Conservation (phyloP, 2,329 filamentous ascomycete species). For the Remersonia thermophila region DNA sequence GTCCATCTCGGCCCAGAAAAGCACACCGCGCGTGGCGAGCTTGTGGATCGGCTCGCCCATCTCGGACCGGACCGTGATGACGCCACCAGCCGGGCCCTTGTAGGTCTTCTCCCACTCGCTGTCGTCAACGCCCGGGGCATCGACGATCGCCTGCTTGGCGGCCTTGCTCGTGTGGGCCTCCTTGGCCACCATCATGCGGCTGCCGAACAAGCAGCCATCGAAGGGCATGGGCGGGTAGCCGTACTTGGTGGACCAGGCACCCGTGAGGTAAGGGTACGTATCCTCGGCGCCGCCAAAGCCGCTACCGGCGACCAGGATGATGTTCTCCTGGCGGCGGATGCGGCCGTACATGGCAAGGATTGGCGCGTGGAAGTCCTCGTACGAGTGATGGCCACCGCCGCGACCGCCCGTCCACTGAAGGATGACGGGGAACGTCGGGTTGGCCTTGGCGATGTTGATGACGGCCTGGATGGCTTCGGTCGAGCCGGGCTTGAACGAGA, state of each 20-base stretch:
- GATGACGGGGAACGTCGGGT: slow-evolving; percentile 83
- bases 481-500: slow-evolving; percentile 87
- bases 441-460: slow-evolving; percentile 88
- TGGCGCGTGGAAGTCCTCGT: slow-evolving; percentile 88
- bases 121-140: slow-evolving; percentile 73
- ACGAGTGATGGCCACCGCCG: slow-evolving; percentile 89
- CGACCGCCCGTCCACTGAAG: slow-evolving; percentile 92
- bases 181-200: slow-evolving; percentile 89
- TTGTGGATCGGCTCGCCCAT: slow-evolving; percentile 99
- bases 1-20: slow-evolving; percentile 98
- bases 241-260: slow-evolving; percentile 74
- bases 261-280: slow-evolving; percentile 84
- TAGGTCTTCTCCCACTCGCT: slow-evolving; percentile 85
- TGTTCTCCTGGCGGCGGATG: slow-evolving; percentile 73
- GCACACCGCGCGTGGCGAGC: slow-evolving; percentile 87
- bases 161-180: slow-evolving; percentile 79
- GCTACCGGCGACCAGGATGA: slow-evolving; percentile 80
- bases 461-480: slow-evolving; percentile 78
- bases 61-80: slow-evolving; percentile 93
- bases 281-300: slow-evolving; percentile 85
- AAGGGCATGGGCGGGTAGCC: slow-evolving; percentile 90
- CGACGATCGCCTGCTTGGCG: slow-evolving; percentile 82
- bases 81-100: slow-evolving; percentile 78
- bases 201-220: slow-evolving; percentile 82
- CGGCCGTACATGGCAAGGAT: slow-evolving; percentile 84